Evolutionary conservation across 2,329 filamentous ascomycete genomes (phyloP).

Genomic region (Epichloe sp.): DNA sequence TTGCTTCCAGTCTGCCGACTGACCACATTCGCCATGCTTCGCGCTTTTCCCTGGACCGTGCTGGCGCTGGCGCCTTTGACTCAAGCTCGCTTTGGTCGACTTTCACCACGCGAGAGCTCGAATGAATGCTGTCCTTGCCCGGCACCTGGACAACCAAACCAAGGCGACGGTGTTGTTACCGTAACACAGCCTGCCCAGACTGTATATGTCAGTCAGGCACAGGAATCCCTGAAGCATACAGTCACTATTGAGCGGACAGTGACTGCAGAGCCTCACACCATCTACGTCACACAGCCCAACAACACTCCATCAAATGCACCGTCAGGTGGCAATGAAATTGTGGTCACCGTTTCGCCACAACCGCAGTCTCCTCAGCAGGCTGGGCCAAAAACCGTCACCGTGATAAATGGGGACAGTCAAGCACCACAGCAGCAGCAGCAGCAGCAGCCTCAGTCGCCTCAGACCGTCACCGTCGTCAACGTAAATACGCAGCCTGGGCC

Average conservation of each 20-base stretch:
- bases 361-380: not conserved
- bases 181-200: constrained; percentile 16
- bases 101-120: constrained; percentile 9
- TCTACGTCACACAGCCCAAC: constrained; percentile 4
- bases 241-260: constrained; percentile 8
- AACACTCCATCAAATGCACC: not conserved
- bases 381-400: constrained; percentile 6
- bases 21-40: constrained; percentile 12
- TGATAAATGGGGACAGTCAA: not conserved
- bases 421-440: not conserved
- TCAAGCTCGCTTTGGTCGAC: constrained; percentile 14
- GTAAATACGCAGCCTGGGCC: not conserved
- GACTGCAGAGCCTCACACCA: constrained; percentile 11
- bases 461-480: constrained; percentile 5
- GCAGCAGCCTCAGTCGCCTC: constrained; percentile 2
- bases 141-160: constrained; percentile 6
- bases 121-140: constrained; percentile 19
- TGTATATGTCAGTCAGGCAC: constrained; percentile 13
- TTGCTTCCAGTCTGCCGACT: not conserved
- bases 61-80: constrained; percentile 15
- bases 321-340: constrained; percentile 1
- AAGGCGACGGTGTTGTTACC: constrained; percentile 13
- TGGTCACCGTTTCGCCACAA: constrained; percentile 6
- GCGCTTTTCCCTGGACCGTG: constrained; percentile 12
- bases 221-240: constrained; percentile 9